These are phyloP conservation scores for Blepharisma undulans DNA, from an alignment of 169 alveolate genomes.

Conservation along the genomic window DNA sequence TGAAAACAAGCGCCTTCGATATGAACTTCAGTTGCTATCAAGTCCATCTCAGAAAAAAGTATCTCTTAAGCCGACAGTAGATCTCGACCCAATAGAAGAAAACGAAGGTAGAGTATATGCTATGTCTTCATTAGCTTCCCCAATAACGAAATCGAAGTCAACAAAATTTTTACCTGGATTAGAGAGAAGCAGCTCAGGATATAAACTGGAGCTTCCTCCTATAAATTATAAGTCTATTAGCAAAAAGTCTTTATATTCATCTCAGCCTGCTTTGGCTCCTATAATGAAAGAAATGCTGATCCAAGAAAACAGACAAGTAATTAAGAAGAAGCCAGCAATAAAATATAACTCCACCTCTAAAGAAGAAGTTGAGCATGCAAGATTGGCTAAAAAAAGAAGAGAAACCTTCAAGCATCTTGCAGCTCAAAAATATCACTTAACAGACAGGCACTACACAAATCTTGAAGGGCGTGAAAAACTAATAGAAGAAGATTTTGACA, in stretches of 20 bases:
- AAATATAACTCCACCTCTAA: background rate
- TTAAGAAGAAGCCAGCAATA: background rate
- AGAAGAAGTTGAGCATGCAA: background rate
- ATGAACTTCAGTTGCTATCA: background rate
- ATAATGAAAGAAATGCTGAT: background rate
- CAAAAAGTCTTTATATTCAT: background rate
- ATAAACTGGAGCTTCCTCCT: background rate
- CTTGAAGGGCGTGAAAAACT: background rate
- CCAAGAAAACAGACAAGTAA: background rate
- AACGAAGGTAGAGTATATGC: background rate
- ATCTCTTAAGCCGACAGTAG: background rate
- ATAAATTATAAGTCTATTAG: background rate
- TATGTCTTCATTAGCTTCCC: background rate
- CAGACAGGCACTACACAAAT: background rate
- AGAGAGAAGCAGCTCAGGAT: background rate
- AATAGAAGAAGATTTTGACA: background rate
- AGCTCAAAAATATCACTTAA: background rate
- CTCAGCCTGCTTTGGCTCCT: background rate
- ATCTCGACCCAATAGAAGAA: background rate
- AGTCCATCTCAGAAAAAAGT: background rate
- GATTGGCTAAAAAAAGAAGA: background rate
- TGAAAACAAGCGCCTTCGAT: background rate
- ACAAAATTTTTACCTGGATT: background rate
- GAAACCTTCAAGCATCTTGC: background rate
- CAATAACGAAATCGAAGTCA: background rate